These are phyloP conservation scores for Tetracentron sinense DNA, from an alignment of 164 flowering plant species.

Conservation along the genomic window DNA sequence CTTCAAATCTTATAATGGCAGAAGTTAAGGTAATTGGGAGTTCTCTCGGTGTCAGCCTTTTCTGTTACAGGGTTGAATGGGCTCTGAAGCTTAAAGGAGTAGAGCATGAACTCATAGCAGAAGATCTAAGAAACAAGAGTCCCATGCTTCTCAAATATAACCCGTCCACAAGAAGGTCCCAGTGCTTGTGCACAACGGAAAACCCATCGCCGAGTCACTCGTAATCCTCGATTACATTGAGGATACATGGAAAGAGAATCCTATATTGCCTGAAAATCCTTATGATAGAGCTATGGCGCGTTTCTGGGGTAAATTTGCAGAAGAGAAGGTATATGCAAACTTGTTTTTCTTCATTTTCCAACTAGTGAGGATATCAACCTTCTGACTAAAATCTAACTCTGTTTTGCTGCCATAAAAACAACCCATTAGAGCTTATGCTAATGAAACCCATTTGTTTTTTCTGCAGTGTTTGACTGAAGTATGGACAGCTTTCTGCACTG, in stretches of 20 bases:
- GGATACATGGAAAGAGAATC: constrained; percentile 29
- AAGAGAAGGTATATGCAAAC: constrained; percentile 33
- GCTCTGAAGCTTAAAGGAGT: constrained; percentile 37
- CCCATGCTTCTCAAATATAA: constrained; percentile 23
- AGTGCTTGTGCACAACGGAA: constrained; percentile 27
- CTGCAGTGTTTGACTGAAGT: neutral
- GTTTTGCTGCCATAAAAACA: too few relatives aligned
- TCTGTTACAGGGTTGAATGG: constrained; percentile 25
- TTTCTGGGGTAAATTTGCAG: constrained; percentile 33
- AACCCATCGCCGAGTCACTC: constrained; percentile 21
- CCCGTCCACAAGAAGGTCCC: constrained; percentile 29
- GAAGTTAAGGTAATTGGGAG: neutral
- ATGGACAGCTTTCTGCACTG: constrained; percentile 7
- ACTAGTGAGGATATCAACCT: too few relatives aligned
- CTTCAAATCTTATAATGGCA: neutral
- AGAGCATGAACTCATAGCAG: constrained; percentile 24
- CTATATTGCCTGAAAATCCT: constrained; percentile 34
- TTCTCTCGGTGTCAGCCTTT: neutral
- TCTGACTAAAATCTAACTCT: too few relatives aligned
- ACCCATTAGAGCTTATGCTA: too few relatives aligned
- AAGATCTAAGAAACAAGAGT: constrained; percentile 30
- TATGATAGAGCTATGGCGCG: constrained; percentile 26
- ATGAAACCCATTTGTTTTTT: neutral
- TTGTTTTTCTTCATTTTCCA: too few relatives aligned
- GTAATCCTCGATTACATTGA: constrained; percentile 34